These are phyloP conservation scores for Cercospora sp. DNA, from an alignment of 2,329 filamentous ascomycete genomes.

Conservation along the genomic window DNA sequence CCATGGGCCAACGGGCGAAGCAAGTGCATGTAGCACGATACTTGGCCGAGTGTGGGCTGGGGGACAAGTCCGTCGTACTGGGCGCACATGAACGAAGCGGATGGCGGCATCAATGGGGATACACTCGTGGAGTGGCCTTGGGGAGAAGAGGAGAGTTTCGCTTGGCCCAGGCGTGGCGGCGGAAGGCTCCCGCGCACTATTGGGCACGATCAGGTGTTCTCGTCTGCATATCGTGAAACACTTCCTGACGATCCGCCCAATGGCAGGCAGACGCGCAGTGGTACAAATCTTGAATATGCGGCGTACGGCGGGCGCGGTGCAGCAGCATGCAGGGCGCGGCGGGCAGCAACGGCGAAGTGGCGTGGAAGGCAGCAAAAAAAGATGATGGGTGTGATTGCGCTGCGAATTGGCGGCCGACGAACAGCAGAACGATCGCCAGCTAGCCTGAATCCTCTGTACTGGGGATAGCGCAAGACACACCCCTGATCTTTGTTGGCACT, in stretches of 20 bases:
- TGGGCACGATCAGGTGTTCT: slow-evolving; percentile 1
- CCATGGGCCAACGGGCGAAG: not conserved
- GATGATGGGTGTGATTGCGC: not conserved
- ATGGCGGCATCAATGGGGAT: not conserved
- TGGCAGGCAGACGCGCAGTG: not conserved
- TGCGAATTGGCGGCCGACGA: not conserved
- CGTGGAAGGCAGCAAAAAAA: slow-evolving; percentile 1
- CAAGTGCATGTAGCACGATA: not conserved
- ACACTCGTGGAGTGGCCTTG: not conserved
- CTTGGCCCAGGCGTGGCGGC: not conserved
- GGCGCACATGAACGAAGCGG: not conserved
- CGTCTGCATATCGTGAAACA: slow-evolving; percentile 5
- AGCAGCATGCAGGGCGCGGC: not conserved
- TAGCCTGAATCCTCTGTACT: not conserved
- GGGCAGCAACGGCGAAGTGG: slow-evolving; percentile 1
- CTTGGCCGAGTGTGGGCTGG: not conserved
- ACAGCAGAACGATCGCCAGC: slow-evolving; percentile 1
- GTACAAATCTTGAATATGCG: not conserved
- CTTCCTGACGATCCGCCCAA: slow-evolving; percentile 1
- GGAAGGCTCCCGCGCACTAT: not conserved
- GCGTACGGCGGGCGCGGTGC: not conserved
- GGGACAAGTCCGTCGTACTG: not conserved
- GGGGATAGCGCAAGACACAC: not conserved
- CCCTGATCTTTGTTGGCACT: slow-evolving; percentile 1
- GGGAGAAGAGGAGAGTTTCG: not conserved